phyloP scores from a whole-genome alignment of 1,139 yeast genomes.

The Taiozyma sp. region DNA sequence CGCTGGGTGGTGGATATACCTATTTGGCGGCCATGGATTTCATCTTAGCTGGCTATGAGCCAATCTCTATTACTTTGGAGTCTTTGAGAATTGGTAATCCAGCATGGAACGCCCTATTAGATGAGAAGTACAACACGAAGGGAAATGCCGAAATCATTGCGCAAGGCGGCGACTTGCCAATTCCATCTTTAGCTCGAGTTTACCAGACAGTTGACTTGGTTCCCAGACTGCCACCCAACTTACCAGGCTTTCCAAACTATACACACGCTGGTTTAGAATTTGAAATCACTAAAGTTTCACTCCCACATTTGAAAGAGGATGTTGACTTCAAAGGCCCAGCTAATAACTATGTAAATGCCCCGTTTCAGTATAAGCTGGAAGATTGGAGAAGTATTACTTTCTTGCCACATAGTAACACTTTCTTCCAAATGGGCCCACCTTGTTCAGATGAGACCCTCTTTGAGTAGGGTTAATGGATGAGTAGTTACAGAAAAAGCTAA shows the following conservation, averaged over 20 bases:
- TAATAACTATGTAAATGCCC: slow-evolving; percentile 12
- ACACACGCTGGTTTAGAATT: slow-evolving; percentile 46
- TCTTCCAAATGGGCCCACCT: slow-evolving; percentile 16
- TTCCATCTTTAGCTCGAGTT: slow-evolving; percentile 39
- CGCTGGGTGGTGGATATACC: slow-evolving; percentile 70
- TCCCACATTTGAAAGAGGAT: slow-evolving; percentile 40
- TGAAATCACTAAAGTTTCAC: slow-evolving; percentile 34
- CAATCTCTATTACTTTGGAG: slow-evolving; percentile 53
- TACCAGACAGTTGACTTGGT: slow-evolving; percentile 50
- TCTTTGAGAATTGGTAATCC: slow-evolving; percentile 59
- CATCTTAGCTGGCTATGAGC: slow-evolving; percentile 42
- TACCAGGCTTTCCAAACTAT: slow-evolving; percentile 24
- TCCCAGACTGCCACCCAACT: slow-evolving; percentile 47
- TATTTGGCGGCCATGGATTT: slow-evolving; percentile 56
- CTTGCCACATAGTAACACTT: slow-evolving; percentile 15
- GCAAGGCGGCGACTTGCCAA: slow-evolving; percentile 23
- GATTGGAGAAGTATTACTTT: slow-evolving; percentile 8
- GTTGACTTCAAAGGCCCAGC: slow-evolving; percentile 27
- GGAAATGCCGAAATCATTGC: slow-evolving; percentile 24
- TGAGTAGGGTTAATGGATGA: too few species aligned
- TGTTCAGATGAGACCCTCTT: slow-evolving; percentile 10
- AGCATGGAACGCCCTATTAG: slow-evolving; percentile 43
- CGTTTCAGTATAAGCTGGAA: slow-evolving; percentile 4
- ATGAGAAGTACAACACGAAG: slow-evolving; percentile 37
- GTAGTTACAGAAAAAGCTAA: not conserved